Percentiles rank a stretch among this genome's conserved stretches.
These are phyloP conservation scores for Biancaea sappan DNA, from an alignment of 306 rosid species.

Conservation along the genomic window DNA sequence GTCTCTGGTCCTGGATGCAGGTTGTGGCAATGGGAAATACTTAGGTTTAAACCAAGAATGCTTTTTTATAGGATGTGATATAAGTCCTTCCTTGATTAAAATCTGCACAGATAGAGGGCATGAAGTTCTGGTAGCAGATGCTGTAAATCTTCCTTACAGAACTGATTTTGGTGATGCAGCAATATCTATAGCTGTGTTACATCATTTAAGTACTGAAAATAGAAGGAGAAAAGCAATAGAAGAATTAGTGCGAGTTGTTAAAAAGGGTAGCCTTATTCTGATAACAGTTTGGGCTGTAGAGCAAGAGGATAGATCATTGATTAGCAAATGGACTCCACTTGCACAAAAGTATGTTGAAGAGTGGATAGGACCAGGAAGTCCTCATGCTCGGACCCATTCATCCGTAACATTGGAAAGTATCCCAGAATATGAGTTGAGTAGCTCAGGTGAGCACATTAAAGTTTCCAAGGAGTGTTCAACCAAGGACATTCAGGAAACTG, in stretches of 20 bases:
- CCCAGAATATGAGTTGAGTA: conserved; percentile 70
- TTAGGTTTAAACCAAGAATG: conserved; percentile 66
- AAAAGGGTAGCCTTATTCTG: conserved; percentile 83
- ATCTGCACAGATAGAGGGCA: conserved; percentile 79
- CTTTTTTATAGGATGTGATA: conserved; percentile 81
- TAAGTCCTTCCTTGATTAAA: conserved; percentile 76
- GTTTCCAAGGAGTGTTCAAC: conserved; percentile 39
- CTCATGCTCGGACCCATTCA: conserved; percentile 55
- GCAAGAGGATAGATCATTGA: conserved; percentile 76
- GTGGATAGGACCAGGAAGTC: conserved; percentile 92
- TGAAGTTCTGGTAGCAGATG: conserved; percentile 89
- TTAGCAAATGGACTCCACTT: conserved; percentile 89
- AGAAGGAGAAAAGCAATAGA: conserved; percentile 85
- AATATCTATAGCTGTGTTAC: conserved; percentile 87
- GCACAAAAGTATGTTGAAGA: conserved; percentile 70
- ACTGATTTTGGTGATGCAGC: conserved; percentile 92
- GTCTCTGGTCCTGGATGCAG: conserved; percentile 85
- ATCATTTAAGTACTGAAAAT: conserved; percentile 85
- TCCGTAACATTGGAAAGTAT: conserved; percentile 68
- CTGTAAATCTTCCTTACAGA: conserved; percentile 83
- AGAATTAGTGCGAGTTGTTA: conserved; percentile 86
- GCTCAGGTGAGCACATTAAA: conserved; percentile 38
- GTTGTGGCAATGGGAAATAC: conserved; percentile 96
- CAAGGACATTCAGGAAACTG: conserved; percentile 37
- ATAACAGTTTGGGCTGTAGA: conserved; percentile 98